Percentiles rank a stretch among this genome's conserved stretches.
These are phyloP conservation scores for Trichoderma atroviride DNA, from an alignment of 2,329 filamentous ascomycete species.

Conservation along the genomic window DNA sequence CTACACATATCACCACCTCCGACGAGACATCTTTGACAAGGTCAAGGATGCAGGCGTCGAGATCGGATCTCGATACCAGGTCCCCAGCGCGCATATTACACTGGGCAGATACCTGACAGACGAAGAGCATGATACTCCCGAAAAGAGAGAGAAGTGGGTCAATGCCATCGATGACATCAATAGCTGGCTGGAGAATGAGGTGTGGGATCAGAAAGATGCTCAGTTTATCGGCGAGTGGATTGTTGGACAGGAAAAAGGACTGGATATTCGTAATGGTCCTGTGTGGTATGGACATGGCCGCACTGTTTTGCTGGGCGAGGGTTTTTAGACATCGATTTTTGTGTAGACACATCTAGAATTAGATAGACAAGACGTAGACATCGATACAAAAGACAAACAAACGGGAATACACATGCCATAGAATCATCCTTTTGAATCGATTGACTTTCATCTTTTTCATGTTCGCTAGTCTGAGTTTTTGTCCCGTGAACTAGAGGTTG, in stretches of 20 bases:
- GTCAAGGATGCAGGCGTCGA: constrained; percentile 64
- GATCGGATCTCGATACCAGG: constrained; percentile 79
- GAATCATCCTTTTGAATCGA: not conserved
- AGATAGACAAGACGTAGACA: not conserved
- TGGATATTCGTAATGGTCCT: constrained; percentile 73
- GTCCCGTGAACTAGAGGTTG: not conserved
- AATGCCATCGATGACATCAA: constrained; percentile 76
- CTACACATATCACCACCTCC: constrained; percentile 90
- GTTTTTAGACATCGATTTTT: constrained; percentile 50
- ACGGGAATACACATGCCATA: not conserved
- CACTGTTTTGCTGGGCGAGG: constrained; percentile 65
- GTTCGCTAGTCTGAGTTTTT: constrained; percentile 11
- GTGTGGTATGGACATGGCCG: constrained; percentile 89
- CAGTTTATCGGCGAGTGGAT: constrained; percentile 71
- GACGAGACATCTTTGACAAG: constrained; percentile 72
- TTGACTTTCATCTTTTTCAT: constrained; percentile 18
- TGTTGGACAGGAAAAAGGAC: constrained; percentile 80
- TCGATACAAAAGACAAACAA: not conserved
- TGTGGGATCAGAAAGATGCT: constrained; percentile 62
- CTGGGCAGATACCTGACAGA: constrained; percentile 77
- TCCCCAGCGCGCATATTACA: constrained; percentile 88
- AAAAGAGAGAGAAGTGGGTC: constrained; percentile 67
- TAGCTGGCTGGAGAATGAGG: constrained; percentile 67
- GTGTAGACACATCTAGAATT: not conserved
- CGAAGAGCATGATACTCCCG: constrained; percentile 61